Evolutionary conservation across 2,329 filamentous ascomycete species (phyloP), one percentile per base, ranked within the genome.

Genomic region (Phialemonium atrogriseum): DNA sequence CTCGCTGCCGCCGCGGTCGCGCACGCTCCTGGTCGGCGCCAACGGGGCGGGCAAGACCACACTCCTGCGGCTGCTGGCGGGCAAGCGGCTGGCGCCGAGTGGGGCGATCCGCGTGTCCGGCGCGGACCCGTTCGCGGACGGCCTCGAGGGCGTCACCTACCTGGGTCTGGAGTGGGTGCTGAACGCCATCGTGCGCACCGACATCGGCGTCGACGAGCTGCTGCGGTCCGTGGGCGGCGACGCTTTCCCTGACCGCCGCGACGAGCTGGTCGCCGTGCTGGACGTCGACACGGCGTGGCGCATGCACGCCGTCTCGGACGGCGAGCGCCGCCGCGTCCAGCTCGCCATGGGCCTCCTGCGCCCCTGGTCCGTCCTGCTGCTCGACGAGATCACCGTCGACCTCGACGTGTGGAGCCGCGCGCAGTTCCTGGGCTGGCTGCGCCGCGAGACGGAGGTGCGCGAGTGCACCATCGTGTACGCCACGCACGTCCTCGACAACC

Each of bases 11-110:
- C 67, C 85, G 0, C 78, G 82, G 35, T 91, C 84, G 37, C 82
- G 91, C 39, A 94, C 89, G 2, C 74, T 96, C 10, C 71, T 96
- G 24, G 93, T 96, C 51, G 91, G 91, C 48, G 89, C 91, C 55
- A 98, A 98, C 58, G 91, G 91, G 41, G 89, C 91, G 13, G 91
- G 91, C 44, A 98, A 98, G 64, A 96, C 91, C 7, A 98, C 91
- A 1, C 79, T 98, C 35, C 80, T 98, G 27, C 88, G 88, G 38
- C 82, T 98, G 26, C 77, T 98, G 38, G 86, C 88, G 12, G 91
- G 91, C 52, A 96, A 96, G 66, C 86, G 88, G 35, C 84, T 98
- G 49, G 83, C 89, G 1, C 89, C 91, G 0, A 62, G 66, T 32
- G 66, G 72, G 51, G 77, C 79, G 42, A 84, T 98, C 55, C 66